Conservation (phyloP, 1,284 basidiomycete genomes). For the Spongiforma sp. region DNA sequence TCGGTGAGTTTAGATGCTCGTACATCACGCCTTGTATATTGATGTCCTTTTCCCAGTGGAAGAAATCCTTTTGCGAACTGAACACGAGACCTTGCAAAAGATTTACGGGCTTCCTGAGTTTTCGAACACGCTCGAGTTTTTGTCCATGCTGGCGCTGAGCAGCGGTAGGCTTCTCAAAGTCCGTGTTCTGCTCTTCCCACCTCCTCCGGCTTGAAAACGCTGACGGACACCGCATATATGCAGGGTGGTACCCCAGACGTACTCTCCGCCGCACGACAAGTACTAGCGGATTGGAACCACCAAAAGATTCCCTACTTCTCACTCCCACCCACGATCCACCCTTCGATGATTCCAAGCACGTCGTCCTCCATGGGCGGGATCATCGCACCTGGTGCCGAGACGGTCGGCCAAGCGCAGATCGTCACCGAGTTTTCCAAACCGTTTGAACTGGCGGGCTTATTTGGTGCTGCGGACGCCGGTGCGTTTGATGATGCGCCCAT, state of each 20-base stretch:
- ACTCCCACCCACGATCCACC: constrained; percentile 77
- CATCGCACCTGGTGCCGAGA: constrained; percentile 73
- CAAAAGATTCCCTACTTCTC: constrained; percentile 95
- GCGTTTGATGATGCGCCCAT: constrained; percentile 54
- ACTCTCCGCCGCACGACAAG: constrained; percentile 79
- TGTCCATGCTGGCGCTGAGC: constrained; percentile 89
- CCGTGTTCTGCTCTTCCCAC: neutral
- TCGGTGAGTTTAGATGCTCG: no score
- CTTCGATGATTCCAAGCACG: constrained; percentile 76
- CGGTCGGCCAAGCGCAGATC: constrained; percentile 77
- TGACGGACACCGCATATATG: neutral
- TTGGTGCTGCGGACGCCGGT: constrained; percentile 75
- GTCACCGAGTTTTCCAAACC: constrained; percentile 67
- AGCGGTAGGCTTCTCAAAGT: constrained; percentile 88
- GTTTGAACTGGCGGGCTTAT: constrained; percentile 77
- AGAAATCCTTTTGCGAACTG: constrained; percentile 80
- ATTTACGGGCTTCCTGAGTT: constrained; percentile 86
- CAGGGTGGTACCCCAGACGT: constrained; percentile 94
- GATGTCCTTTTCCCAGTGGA: constrained; percentile 68
- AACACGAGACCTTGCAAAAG: constrained; percentile 70
- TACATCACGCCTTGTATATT: no score
- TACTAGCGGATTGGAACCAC: constrained; percentile 96
- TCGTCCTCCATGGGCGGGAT: no score
- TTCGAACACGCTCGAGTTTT: constrained; percentile 78
- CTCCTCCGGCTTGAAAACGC: neutral